These are phyloP conservation scores for Termitomyces sp. DNA, from an alignment of 1,284 basidiomycete species.

Conservation along the genomic window DNA sequence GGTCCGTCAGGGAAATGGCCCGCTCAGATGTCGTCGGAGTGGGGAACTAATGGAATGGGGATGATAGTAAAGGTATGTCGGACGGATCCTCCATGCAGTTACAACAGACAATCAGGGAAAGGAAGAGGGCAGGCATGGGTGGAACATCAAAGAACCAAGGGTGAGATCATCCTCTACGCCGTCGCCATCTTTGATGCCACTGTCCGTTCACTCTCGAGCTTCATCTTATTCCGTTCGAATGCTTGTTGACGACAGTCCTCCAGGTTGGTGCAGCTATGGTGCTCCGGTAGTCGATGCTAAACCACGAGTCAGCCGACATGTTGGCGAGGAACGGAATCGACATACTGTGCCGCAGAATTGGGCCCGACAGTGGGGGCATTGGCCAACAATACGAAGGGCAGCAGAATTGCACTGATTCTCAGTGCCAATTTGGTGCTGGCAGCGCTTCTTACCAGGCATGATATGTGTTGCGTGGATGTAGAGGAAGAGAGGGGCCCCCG, in stretches of 20 bases:
- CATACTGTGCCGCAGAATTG: slow-evolving; percentile 76
- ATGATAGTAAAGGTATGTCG: not conserved
- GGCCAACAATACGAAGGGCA: slow-evolving; percentile 74
- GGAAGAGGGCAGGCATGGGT: not conserved
- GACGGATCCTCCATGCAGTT: not conserved
- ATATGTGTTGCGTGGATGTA: slow-evolving; percentile 1
- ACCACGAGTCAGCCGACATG: slow-evolving; percentile 1
- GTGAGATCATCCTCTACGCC: slow-evolving; percentile 37
- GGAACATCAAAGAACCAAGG: not conserved
- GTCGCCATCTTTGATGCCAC: slow-evolving; percentile 79
- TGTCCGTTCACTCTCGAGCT: slow-evolving; percentile 83
- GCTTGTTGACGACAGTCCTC: slow-evolving; percentile 80
- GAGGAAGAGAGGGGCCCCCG: slow-evolving; percentile 3
- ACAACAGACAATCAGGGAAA: not conserved
- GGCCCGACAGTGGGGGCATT: slow-evolving; percentile 71
- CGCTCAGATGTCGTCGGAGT: slow-evolving; percentile 3
- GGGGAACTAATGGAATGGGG: not conserved
- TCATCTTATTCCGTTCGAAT: slow-evolving; percentile 80
- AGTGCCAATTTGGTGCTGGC: slow-evolving; percentile 63
- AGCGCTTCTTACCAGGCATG: slow-evolving; percentile 80
- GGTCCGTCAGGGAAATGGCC: not conserved
- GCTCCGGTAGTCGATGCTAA: slow-evolving; percentile 80
- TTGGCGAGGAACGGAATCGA: slow-evolving; percentile 20
- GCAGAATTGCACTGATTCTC: slow-evolving; percentile 69
- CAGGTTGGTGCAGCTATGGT: slow-evolving; percentile 73